phyloP scores from a whole-genome alignment of 768 basidiomycete species.

The Gymnopilus junonius region DNA sequence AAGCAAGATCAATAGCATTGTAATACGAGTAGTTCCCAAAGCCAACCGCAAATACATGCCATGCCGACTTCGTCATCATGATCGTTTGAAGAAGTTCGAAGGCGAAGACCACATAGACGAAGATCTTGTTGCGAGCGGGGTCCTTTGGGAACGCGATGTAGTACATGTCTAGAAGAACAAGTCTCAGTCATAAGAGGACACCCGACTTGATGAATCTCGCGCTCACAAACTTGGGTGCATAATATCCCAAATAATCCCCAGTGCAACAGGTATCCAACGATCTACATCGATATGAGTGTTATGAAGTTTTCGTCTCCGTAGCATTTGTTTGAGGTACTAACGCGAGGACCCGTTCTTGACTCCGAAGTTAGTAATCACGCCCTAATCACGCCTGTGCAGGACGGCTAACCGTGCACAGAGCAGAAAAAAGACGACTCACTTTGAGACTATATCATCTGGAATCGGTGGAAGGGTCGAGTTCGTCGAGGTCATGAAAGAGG shows the following conservation, averaged over 20 bases:
- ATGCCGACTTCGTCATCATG: slow-evolving; percentile 2
- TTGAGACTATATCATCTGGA: background rate
- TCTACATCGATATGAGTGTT: background rate
- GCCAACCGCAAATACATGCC: slow-evolving; percentile 5
- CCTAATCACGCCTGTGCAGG: background rate
- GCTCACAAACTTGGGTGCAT: slow-evolving; percentile 18
- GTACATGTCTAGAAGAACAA: slow-evolving; percentile 11
- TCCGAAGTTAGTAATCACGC: background rate
- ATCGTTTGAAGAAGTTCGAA: slow-evolving; percentile 13
- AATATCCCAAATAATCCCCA: slow-evolving; percentile 14
- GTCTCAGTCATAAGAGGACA: background rate
- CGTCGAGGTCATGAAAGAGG: background rate
- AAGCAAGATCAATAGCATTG: slow-evolving; percentile 6
- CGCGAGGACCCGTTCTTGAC: slow-evolving; percentile 1
- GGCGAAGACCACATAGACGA: slow-evolving; percentile 15
- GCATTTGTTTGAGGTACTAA: background rate
- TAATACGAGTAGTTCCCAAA: slow-evolving; percentile 7
- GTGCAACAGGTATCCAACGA: slow-evolving; percentile 1
- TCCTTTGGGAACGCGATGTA: slow-evolving; percentile 16
- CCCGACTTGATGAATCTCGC: background rate
- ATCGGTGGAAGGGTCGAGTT: background rate
- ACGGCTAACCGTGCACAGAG: background rate
- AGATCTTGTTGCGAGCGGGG: background rate
- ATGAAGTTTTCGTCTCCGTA: background rate
- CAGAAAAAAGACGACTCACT: background rate